phyloP scores from a whole-genome alignment of 192 early-diverging fungal species.

The Rhizoclosmatium sp. region DNA sequence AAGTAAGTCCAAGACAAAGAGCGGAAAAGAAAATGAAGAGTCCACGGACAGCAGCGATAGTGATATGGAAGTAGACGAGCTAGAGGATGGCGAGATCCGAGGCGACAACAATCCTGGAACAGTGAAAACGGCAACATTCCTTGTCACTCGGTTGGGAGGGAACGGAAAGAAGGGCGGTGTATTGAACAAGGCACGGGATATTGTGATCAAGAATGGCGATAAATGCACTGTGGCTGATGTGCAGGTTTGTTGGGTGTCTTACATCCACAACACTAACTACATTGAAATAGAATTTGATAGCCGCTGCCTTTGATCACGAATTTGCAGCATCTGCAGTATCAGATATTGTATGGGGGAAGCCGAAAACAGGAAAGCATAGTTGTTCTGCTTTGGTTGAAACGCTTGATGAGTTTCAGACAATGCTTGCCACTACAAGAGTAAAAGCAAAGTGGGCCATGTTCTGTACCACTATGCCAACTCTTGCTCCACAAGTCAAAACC shows the following conservation, averaged over 20 bases:
- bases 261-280: not conserved
- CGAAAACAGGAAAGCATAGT: not conserved
- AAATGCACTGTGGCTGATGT: not conserved
- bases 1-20: not conserved
- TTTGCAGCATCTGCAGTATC: not conserved
- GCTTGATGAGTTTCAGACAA: not conserved
- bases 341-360: not conserved
- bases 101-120: too few relatives aligned
- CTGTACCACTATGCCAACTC: not conserved
- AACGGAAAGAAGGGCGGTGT: not conserved
- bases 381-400: not conserved
- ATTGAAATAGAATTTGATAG: not conserved
- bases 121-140: not conserved
- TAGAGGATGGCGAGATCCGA: not conserved
- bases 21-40: not conserved
- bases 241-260: not conserved
- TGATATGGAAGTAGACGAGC: not conserved
- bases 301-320: not conserved
- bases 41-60: not conserved
- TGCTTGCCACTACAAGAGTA: not conserved
- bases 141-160: not conserved
- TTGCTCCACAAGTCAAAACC: not conserved
- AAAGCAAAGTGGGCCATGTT: not conserved
- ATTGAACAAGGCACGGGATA: not conserved
- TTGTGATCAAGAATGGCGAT: not conserved